A percentile compares a stretch with the other conserved stretches of the same genome.
Evolutionary conservation across 306 rosid species (phyloP).

Genomic region (Chamaecrista fasciculata): DNA sequence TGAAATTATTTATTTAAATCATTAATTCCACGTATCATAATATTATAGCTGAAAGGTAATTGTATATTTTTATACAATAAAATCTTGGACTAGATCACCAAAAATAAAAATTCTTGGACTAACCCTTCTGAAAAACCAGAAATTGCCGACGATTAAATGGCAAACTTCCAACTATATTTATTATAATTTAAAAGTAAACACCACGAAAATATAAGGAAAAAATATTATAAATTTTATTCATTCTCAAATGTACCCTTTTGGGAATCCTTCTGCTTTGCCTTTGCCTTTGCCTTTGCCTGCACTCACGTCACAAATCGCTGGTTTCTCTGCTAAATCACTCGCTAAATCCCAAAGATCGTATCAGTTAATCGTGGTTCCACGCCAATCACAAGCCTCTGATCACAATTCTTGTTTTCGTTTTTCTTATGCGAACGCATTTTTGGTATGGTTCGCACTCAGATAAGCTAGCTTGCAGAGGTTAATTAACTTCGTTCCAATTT

Average conservation of each 20-base stretch:
- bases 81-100: too few species aligned
- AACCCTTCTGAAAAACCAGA: neutral
- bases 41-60: too few species aligned
- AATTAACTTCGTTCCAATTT: neutral
- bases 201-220: neutral
- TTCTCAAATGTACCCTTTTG: neutral
- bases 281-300: neutral
- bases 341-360: neutral
- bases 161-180: neutral
- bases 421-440: neutral
- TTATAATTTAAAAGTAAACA: neutral
- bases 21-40: too few species aligned
- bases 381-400: neutral
- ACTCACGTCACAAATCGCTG: neutral
- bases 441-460: neutral
- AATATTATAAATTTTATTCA: neutral
- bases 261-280: neutral
- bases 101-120: too few species aligned
- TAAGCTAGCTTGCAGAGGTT: neutral
- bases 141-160: neutral
- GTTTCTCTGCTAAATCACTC: neutral
- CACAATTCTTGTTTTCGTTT: neutral
- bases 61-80: too few species aligned
- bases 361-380: neutral
- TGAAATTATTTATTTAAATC: too few species aligned